Conservation (phyloP, 768 basidiomycete species). For the Mycena pura region DNA sequence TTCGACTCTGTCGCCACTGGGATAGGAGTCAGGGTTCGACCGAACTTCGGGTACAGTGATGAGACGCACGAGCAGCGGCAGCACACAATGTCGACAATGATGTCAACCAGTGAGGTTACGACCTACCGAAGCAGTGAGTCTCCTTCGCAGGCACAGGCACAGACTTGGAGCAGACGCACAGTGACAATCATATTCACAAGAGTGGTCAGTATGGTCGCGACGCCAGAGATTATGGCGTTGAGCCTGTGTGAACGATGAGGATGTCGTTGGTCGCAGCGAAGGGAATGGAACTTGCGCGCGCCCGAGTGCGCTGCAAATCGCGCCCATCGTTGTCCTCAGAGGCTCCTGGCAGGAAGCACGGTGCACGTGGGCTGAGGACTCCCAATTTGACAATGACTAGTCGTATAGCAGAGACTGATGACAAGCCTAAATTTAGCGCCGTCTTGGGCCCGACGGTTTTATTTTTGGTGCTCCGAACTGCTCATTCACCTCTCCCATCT, state of each 20-base stretch:
- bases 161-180: neutral
- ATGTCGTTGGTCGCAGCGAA: neutral
- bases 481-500: too few species aligned
- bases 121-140: neutral
- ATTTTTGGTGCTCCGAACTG: too few species aligned
- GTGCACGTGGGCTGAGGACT: too few species aligned
- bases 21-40: neutral
- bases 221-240: constrained; percentile 1
- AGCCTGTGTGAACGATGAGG: neutral
- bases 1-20: constrained; percentile 3
- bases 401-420: too few species aligned
- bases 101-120: neutral
- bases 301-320: constrained; percentile 11
- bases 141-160: neutral
- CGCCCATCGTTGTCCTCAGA: too few species aligned
- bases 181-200: neutral
- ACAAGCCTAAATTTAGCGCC: too few species aligned
- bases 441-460: too few species aligned
- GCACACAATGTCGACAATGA: neutral
- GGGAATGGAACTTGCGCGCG: neutral
- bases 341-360: too few species aligned
- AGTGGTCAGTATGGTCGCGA: neutral
- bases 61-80: constrained; percentile 15
- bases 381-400: too few species aligned
- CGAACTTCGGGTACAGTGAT: neutral